Percentiles rank a stretch among this genome's conserved stretches.
Evolutionary conservation across 176 grass and related monocot species (phyloP).

Genomic region (Canna indica): DNA sequence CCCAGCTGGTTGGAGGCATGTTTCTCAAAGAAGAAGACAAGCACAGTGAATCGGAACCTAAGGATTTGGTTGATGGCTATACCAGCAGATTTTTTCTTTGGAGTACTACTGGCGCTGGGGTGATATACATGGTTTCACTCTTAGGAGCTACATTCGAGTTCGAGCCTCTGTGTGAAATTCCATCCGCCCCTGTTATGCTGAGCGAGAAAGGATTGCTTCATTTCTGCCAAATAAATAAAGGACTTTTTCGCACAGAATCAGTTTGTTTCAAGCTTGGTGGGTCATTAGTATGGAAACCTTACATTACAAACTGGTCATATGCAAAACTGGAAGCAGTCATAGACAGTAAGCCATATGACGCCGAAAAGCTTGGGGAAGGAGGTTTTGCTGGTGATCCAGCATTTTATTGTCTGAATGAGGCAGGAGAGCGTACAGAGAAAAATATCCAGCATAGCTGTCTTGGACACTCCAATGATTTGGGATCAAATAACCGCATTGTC

Average conservation of each 20-base stretch:
- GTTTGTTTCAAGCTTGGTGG: constrained; percentile 31
- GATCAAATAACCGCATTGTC: constrained; percentile 36
- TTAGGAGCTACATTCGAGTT: constrained; percentile 39
- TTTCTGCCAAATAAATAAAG: constrained; percentile 41
- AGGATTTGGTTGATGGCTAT: constrained; percentile 15
- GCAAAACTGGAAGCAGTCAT: constrained; percentile 29
- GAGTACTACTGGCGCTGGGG: constrained; percentile 42
- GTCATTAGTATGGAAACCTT: constrained; percentile 66
- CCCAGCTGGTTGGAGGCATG: constrained; percentile 33
- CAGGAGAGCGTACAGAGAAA: constrained; percentile 14
- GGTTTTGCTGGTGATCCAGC: constrained; percentile 49
- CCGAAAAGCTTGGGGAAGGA: constrained; percentile 60
- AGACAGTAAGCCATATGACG: constrained; percentile 23
- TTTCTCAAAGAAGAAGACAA: constrained; percentile 26
- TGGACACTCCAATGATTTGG: constrained; percentile 1
- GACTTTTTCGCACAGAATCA: constrained; percentile 50
- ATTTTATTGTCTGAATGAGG: constrained; percentile 1
- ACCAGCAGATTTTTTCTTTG: constrained; percentile 47
- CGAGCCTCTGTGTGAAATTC: constrained; percentile 47
- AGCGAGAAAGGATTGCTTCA: constrained; percentile 29
- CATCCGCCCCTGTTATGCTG: constrained; percentile 22
- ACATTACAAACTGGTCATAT: constrained; percentile 56
- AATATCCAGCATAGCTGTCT: constrained; percentile 14
- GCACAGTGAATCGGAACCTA: constrained; percentile 18
- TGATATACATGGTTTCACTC: constrained; percentile 50